Percentiles rank a stretch among this genome's conserved stretches.
These are phyloP conservation scores for Tremella yokohamensis DNA, from an alignment of 768 basidiomycete species.

Conservation along the genomic window DNA sequence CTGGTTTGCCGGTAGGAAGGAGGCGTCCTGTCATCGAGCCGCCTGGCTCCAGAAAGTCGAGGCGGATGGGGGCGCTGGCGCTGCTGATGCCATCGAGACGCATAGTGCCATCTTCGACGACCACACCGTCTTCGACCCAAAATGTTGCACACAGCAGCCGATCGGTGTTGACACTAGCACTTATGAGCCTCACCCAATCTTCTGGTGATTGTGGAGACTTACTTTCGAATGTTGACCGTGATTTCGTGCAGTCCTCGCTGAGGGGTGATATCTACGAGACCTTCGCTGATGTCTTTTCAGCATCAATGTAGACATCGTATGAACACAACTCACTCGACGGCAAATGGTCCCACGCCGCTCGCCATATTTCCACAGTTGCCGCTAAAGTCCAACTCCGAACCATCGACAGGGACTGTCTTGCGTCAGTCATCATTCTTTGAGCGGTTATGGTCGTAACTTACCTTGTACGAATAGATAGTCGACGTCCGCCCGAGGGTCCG, in stretches of 20 bases:
- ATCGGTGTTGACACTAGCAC: slow-evolving; percentile 69
- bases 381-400: slow-evolving; percentile 58
- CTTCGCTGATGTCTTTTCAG: too few species aligned
- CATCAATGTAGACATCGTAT: too few species aligned
- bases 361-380: slow-evolving; percentile 73
- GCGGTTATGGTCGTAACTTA: slow-evolving; percentile 49
- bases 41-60: slow-evolving; percentile 65
- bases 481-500: slow-evolving; percentile 52
- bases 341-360: slow-evolving; percentile 69
- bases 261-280: slow-evolving; percentile 28
- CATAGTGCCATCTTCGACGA: slow-evolving; percentile 56
- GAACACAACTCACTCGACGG: slow-evolving; percentile 64
- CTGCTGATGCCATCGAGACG: slow-evolving; percentile 69
- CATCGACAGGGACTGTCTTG: slow-evolving; percentile 17
- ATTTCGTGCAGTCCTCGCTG: not conserved
- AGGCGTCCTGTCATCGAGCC: slow-evolving; percentile 70
- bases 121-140: slow-evolving; percentile 53
- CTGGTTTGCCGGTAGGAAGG: slow-evolving; percentile 61
- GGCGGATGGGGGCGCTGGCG: slow-evolving; percentile 61
- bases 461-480: slow-evolving; percentile 69
- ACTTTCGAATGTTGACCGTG: slow-evolving; percentile 19
- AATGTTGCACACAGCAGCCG: slow-evolving; percentile 70
- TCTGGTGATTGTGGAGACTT: too few species aligned
- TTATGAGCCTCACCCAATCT: slow-evolving; percentile 20
- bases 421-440: too few species aligned